Percentiles rank a stretch among this genome's conserved stretches.
Conservation (phyloP, 495 filamentous ascomycete species). For the Aspergillus sclerotiicarbonarius region DNA sequence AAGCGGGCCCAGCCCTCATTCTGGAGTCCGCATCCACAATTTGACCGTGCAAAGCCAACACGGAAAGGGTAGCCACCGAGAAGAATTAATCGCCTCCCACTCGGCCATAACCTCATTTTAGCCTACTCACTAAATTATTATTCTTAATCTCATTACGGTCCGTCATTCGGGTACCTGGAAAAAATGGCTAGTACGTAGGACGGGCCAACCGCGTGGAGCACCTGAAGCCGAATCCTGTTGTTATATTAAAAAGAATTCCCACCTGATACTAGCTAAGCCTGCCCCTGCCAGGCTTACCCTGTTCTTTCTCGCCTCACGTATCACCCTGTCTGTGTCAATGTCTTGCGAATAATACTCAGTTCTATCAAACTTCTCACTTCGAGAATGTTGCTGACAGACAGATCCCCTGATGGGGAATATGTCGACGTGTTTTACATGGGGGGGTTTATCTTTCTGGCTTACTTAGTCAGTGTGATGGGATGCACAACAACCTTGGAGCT, state of each 20-base stretch:
- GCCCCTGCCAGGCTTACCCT: background rate
- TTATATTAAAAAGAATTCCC: conserved; percentile 5
- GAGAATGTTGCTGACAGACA: conserved; percentile 24
- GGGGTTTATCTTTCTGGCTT: conserved; percentile 70
- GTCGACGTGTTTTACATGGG: conserved; percentile 48
- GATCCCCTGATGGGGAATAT: conserved; percentile 6
- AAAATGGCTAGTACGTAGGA: background rate
- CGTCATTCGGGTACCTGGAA: conserved; percentile 1
- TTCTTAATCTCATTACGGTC: background rate
- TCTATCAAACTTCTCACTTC: conserved; percentile 7
- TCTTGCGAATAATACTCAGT: background rate
- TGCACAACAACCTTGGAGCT: conserved; percentile 77
- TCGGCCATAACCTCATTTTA: background rate
- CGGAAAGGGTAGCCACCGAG: background rate
- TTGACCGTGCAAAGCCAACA: background rate
- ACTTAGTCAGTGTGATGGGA: conserved; percentile 73
- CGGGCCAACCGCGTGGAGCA: background rate
- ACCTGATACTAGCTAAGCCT: background rate
- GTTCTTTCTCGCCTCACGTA: background rate
- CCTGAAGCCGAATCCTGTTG: background rate
- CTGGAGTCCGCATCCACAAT: background rate
- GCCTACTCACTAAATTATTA: background rate
- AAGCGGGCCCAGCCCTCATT: background rate
- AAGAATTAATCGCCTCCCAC: background rate
- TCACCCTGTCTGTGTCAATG: background rate